phyloP scores from a whole-genome alignment of 352 stramenopile species.

The Phytophthora hybrid region DNA sequence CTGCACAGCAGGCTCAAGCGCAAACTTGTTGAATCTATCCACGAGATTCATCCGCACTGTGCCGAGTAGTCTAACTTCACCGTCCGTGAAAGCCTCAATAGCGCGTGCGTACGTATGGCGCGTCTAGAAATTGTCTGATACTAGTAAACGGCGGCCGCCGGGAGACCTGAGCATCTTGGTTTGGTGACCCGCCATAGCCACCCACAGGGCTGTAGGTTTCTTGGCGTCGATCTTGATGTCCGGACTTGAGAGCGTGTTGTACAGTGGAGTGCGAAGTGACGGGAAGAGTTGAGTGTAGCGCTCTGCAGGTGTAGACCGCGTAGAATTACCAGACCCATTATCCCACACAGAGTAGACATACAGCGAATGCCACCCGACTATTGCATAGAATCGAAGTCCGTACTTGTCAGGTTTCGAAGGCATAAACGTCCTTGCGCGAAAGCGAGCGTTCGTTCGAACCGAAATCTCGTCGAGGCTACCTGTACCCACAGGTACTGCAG shows the following conservation, averaged over 20 bases:
- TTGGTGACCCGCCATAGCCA: neutral
- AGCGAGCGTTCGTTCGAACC: too few species aligned
- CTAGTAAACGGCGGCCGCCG: neutral
- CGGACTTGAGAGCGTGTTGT: neutral
- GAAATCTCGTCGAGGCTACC: too few species aligned
- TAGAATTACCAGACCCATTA: neutral
- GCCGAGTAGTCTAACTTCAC: neutral
- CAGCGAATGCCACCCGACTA: constrained; percentile 7
- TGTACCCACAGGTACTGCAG: too few species aligned
- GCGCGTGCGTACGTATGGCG: too few species aligned
- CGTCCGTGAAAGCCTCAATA: neutral
- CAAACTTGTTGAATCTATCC: constrained; percentile 2
- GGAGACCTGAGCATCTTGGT: neutral
- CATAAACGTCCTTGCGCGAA: too few species aligned
- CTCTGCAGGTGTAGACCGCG: neutral
- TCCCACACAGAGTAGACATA: constrained; percentile 9
- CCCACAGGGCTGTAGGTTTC: neutral
- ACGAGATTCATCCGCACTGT: neutral
- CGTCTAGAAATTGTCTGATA: neutral
- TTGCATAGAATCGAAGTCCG: constrained; percentile 4
- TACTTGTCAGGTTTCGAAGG: too few species aligned
- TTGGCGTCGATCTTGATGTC: neutral
- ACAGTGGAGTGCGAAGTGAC: neutral
- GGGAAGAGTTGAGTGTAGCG: neutral
- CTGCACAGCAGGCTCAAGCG: neutral